Evolutionary conservation across 768 basidiomycete species (phyloP).

Genomic region (Dentipellis fragilis): DNA sequence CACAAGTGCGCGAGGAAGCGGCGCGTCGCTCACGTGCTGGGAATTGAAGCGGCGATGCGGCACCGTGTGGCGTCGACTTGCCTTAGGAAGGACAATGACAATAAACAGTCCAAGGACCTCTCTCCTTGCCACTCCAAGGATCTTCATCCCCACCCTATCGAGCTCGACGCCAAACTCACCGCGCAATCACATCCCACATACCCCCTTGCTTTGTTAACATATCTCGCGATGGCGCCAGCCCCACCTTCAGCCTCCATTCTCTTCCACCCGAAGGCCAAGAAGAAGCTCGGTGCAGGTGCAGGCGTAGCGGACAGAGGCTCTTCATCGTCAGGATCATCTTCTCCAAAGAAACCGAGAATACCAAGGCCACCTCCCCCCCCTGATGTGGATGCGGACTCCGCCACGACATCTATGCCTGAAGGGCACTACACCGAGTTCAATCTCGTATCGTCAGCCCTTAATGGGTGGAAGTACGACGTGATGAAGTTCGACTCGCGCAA

Average conservation of each 20-base stretch:
- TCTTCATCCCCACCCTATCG: too few relatives aligned
- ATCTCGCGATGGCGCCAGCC: conserved; percentile 6
- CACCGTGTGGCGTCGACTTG: neutral
- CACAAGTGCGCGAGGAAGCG: neutral
- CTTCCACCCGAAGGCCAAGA: conserved; percentile 14
- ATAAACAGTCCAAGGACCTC: neutral
- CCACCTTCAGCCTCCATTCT: conserved; percentile 9
- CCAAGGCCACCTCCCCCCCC: conserved; percentile 7
- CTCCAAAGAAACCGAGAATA: conserved; percentile 7
- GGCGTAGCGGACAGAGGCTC: conserved; percentile 4
- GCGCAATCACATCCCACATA: too few relatives aligned
- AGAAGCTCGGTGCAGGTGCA: conserved; percentile 2
- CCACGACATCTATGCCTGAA: conserved; percentile 43
- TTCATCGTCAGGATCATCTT: conserved; percentile 3
- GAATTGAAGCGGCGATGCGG: neutral
- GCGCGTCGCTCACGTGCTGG: neutral
- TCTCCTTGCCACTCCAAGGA: neutral
- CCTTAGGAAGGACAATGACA: too few relatives aligned
- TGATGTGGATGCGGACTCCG: conserved; percentile 8
- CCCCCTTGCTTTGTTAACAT: too few relatives aligned
- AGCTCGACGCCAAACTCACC: too few relatives aligned
- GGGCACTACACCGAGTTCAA: conserved; percentile 67
- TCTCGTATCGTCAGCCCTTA: conserved; percentile 69
- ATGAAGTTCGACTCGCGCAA: conserved; percentile 84
- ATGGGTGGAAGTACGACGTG: conserved; percentile 87